A percentile compares a stretch with the other conserved stretches of the same genome.
Evolutionary conservation across 2,329 filamentous ascomycete species (phyloP).

Genomic region (Sporothrix pseudoabietina): DNA sequence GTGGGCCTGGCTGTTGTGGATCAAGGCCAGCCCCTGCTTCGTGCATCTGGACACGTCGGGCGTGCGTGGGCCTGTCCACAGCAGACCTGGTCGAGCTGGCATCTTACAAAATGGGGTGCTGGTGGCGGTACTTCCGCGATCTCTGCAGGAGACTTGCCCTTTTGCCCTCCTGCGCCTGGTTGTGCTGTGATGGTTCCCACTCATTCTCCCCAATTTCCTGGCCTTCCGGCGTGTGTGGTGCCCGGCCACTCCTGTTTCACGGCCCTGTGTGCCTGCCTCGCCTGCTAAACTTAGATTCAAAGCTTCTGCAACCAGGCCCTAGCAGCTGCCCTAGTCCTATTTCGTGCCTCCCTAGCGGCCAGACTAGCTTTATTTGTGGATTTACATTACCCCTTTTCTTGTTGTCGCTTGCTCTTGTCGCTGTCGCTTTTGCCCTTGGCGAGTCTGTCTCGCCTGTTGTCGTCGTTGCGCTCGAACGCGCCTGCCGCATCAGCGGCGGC

Average conservation of each 20-base stretch:
- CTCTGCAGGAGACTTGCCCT: background rate
- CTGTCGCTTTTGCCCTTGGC: background rate
- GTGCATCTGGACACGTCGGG: conserved; percentile 27
- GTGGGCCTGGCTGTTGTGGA: conserved; percentile 22
- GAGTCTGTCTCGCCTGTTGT: background rate
- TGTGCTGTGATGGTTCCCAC: background rate
- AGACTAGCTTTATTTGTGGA: conserved; percentile 23
- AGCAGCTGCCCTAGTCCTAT: conserved; percentile 24
- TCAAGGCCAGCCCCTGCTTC: conserved; percentile 28
- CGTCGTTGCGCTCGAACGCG: background rate
- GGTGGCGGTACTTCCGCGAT: background rate
- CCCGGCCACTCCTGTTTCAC: conserved; percentile 31
- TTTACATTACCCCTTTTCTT: conserved; percentile 26
- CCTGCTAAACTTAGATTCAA: conserved; percentile 24
- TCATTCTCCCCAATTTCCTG: conserved; percentile 29
- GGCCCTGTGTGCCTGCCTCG: conserved; percentile 24
- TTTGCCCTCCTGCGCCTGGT: background rate
- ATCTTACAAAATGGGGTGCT: background rate
- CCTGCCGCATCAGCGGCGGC: background rate
- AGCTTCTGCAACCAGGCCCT: conserved; percentile 23
- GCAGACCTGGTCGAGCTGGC: too few relatives aligned
- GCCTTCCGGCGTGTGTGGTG: conserved; percentile 18
- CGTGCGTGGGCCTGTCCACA: background rate
- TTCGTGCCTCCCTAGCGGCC: conserved; percentile 26
- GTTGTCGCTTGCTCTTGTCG: background rate